phyloP scores from a whole-genome alignment of 2,329 filamentous ascomycete species.

The Trichoderma sp. region DNA sequence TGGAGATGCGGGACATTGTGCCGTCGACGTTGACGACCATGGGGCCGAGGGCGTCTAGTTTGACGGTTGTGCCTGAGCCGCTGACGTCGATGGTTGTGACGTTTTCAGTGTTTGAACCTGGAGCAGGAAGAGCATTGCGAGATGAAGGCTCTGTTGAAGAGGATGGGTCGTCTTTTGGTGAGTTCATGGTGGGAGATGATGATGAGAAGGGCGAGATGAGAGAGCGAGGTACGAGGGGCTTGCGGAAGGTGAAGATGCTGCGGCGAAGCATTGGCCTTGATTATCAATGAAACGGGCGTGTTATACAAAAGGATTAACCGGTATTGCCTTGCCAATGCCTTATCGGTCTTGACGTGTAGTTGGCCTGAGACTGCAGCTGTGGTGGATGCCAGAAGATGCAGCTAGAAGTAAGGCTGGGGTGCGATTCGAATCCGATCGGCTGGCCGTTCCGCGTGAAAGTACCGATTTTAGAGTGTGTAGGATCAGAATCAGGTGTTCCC shows the following conservation, averaged over 20 bases:
- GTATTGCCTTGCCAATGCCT: neutral
- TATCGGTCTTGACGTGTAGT: neutral
- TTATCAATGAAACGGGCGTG: neutral
- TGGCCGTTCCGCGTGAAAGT: neutral
- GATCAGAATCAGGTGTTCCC: neutral
- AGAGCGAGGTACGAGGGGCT: neutral
- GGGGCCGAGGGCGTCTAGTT: conserved; percentile 69
- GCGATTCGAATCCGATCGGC: neutral
- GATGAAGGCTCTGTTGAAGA: neutral
- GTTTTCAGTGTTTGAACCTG: conserved; percentile 19
- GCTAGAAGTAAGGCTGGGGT: neutral
- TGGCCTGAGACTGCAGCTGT: neutral
- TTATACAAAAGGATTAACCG: neutral
- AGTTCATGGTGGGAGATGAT: neutral
- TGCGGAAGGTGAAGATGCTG: neutral
- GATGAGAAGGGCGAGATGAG: neutral
- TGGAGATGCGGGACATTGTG: conserved; percentile 67
- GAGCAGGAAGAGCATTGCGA: conserved; percentile 32
- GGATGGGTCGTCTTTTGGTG: neutral
- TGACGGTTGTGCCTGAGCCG: conserved; percentile 43
- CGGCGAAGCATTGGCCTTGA: conserved; percentile 18
- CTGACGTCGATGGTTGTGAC: conserved; percentile 37
- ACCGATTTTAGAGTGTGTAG: neutral
- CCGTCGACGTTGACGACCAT: conserved; percentile 75
- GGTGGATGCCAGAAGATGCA: neutral